A percentile compares a stretch with the other conserved stretches of the same genome.
These are phyloP conservation scores for Microbotryum lychnidis-dioicae DNA, from an alignment of 1,284 basidiomycete genomes.

Conservation along the genomic window DNA sequence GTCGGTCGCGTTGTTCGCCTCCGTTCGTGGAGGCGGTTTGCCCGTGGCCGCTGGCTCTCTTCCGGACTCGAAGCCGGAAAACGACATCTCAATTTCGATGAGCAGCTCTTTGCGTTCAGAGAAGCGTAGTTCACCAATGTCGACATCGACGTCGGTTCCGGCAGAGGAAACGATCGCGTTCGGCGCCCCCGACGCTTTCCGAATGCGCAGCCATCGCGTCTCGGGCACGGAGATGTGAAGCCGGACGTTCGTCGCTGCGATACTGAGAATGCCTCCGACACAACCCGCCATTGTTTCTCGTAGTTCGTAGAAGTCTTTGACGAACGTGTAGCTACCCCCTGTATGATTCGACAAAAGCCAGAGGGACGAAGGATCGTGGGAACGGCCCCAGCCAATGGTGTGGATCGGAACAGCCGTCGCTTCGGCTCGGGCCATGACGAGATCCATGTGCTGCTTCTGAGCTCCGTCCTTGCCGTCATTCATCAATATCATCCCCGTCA, in stretches of 20 bases:
- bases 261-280: slow-evolving; percentile 87
- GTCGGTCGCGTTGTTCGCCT: slow-evolving; percentile 30
- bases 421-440: slow-evolving; percentile 89
- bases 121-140: slow-evolving; percentile 83
- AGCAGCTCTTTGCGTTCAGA: slow-evolving; percentile 91
- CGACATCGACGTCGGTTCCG: slow-evolving; percentile 87
- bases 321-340: slow-evolving; percentile 91
- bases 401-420: slow-evolving; percentile 88
- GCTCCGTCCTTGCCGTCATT: slow-evolving; percentile 85
- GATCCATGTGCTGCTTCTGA: slow-evolving; percentile 94
- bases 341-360: slow-evolving; percentile 99
- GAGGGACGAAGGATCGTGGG: slow-evolving; percentile 92
- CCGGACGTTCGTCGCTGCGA: slow-evolving; percentile 79
- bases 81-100: slow-evolving; percentile 74
- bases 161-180: slow-evolving; percentile 71
- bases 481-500: slow-evolving; percentile 83
- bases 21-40: not conserved
- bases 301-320: slow-evolving; percentile 87
- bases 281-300: slow-evolving; percentile 81
- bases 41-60: slow-evolving; percentile 1
- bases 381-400: slow-evolving; percentile 89
- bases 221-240: slow-evolving; percentile 84
- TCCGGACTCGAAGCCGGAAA: slow-evolving; percentile 11
- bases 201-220: slow-evolving; percentile 67
- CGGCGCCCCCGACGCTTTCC: slow-evolving; percentile 79